Evolutionary conservation across 768 basidiomycete species (phyloP).

Genomic region (Termitomyces sp.): DNA sequence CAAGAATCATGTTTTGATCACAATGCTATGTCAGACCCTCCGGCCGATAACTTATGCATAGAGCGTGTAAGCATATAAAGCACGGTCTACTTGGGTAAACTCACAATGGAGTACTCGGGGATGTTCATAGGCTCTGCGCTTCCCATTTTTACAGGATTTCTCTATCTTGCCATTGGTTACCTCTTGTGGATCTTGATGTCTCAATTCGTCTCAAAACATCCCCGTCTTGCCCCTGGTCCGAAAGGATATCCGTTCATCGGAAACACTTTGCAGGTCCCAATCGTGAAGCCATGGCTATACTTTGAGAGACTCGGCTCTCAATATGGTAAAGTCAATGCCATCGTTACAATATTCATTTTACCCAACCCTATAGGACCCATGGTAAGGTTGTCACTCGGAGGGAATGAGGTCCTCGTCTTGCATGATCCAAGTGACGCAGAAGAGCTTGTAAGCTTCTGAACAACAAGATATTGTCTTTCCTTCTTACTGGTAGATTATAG

Average conservation of each 20-base stretch:
- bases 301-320: constrained; percentile 6
- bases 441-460: constrained; percentile 2
- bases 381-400: constrained; percentile 5
- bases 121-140: neutral
- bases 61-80: too few species aligned
- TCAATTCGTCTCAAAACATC: neutral
- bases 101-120: too few species aligned
- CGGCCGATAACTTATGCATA: too few species aligned
- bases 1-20: too few species aligned
- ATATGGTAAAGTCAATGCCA: neutral
- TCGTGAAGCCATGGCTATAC: constrained; percentile 5
- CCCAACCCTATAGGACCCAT: neutral
- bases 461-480: neutral
- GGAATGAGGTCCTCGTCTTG: constrained; percentile 6
- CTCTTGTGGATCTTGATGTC: neutral
- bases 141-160: neutral
- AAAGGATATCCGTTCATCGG: constrained; percentile 6
- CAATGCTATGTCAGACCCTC: too few species aligned
- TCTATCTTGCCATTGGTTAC: neutral
- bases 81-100: too few species aligned
- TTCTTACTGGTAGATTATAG: neutral
- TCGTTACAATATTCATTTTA: neutral
- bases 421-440: constrained; percentile 7
- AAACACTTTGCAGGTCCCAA: constrained; percentile 9
- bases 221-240: constrained; percentile 5